Evolutionary conservation across 2,329 filamentous ascomycete genomes (phyloP).

Genomic region (Cephalotrichum gorgonifer): DNA sequence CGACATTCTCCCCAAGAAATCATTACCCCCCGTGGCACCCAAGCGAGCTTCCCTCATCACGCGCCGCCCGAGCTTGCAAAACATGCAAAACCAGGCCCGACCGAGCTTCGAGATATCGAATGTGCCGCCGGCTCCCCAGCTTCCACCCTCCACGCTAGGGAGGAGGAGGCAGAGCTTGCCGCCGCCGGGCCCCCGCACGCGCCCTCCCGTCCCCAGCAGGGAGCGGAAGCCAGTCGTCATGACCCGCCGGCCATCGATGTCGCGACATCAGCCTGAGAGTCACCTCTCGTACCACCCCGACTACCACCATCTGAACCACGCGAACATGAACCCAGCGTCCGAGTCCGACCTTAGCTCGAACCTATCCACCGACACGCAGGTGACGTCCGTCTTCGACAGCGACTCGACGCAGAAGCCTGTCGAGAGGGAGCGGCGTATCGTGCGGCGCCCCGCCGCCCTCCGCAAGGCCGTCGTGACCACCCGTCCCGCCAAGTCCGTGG

Average conservation of each 20-base stretch:
- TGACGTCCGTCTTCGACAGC: neutral
- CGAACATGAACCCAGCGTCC: neutral
- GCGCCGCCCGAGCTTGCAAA: neutral
- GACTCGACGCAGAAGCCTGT: neutral
- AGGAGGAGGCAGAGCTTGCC: neutral
- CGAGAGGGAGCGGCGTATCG: neutral
- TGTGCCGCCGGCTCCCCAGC: neutral
- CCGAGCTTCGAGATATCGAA: neutral
- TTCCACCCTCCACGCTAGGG: neutral
- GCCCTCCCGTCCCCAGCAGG: neutral
- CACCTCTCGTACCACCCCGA: neutral
- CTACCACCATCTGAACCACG: too few species aligned
- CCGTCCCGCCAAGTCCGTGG: neutral
- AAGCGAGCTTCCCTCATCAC: neutral
- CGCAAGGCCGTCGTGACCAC: neutral
- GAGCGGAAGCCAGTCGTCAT: neutral
- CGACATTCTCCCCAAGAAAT: neutral
- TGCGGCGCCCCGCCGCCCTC: neutral
- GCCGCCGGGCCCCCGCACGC: neutral
- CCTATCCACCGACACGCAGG: constrained; percentile 3
- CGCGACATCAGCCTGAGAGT: neutral
- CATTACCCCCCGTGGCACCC: neutral
- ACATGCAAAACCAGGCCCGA: neutral
- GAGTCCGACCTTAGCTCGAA: constrained; percentile 3
- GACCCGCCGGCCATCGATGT: neutral